These are phyloP conservation scores for Neonectria hederae DNA, from an alignment of 2,329 filamentous ascomycete species.

Conservation along the genomic window DNA sequence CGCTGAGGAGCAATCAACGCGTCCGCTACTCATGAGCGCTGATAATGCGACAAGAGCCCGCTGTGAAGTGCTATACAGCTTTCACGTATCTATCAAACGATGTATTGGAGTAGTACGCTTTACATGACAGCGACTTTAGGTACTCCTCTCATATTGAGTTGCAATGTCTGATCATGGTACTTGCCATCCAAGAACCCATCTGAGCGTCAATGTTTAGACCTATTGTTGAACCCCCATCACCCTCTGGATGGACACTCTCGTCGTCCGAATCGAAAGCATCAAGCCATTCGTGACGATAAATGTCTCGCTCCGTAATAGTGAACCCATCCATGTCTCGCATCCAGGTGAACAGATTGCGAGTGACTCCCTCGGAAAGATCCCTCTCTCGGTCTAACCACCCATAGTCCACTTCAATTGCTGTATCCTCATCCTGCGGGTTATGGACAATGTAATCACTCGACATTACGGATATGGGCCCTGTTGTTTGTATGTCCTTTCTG, in stretches of 20 bases:
- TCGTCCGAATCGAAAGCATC: conserved; percentile 19
- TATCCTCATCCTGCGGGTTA: neutral
- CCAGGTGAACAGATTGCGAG: conserved; percentile 22
- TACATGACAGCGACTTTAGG: too few relatives aligned
- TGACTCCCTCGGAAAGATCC: conserved; percentile 18
- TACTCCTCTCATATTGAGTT: conserved; percentile 5
- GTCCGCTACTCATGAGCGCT: too few relatives aligned
- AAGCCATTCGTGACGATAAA: conserved; percentile 25
- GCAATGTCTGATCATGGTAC: conserved; percentile 2
- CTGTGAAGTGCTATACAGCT: too few relatives aligned
- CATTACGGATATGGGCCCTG: neutral
- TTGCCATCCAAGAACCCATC: conserved; percentile 10
- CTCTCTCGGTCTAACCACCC: conserved; percentile 17
- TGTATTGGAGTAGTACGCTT: too few relatives aligned
- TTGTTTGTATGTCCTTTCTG: neutral
- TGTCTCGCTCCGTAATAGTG: conserved; percentile 20
- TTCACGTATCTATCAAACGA: too few relatives aligned
- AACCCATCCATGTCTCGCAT: conserved; percentile 21
- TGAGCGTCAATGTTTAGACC: neutral
- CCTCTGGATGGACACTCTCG: conserved; percentile 12
- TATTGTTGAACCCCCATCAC: conserved; percentile 6
- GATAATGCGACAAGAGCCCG: too few relatives aligned
- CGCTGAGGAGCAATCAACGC: too few relatives aligned
- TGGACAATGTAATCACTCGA: neutral
- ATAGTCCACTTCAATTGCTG: conserved; percentile 8